Percentiles rank a stretch among this genome's conserved stretches.
These are phyloP conservation scores for Excoecaria cochinchinensis DNA, from an alignment of 345 rosid species.

Conservation along the genomic window DNA sequence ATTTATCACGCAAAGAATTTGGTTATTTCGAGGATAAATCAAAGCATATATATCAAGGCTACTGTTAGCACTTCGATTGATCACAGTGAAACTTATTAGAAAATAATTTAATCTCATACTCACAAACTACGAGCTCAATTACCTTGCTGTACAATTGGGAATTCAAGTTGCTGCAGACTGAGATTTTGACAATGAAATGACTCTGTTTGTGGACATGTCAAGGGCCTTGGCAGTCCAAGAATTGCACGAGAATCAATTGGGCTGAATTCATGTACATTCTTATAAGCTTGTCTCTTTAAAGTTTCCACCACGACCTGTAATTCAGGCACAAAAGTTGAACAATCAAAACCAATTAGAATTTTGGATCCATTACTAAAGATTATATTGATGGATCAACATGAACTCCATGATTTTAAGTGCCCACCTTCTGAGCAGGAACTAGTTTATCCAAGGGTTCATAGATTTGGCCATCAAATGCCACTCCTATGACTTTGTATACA, in stretches of 20 bases:
- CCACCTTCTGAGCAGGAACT: conserved; percentile 38
- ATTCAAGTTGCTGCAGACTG: conserved; percentile 32
- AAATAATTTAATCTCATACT: background rate
- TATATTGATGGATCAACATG: background rate
- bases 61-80: too few species aligned
- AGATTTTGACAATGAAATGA: conserved; percentile 22
- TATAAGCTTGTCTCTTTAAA: conserved; percentile 50
- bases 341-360: background rate
- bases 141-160: conserved; percentile 38
- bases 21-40: background rate
- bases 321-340: background rate
- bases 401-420: background rate
- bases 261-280: conserved; percentile 26
- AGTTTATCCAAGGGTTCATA: conserved; percentile 33
- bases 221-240: conserved; percentile 33
- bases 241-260: conserved; percentile 21
- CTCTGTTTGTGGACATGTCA: conserved; percentile 32
- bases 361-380: background rate
- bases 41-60: too few species aligned
- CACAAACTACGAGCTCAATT: background rate
- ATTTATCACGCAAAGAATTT: background rate
- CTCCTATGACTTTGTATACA: conserved; percentile 45
- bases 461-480: conserved; percentile 31
- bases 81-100: too few species aligned
- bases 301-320: conserved; percentile 43